These are phyloP conservation scores for Pythium volutum DNA, from an alignment of 352 stramenopile species.

Conservation along the genomic window DNA sequence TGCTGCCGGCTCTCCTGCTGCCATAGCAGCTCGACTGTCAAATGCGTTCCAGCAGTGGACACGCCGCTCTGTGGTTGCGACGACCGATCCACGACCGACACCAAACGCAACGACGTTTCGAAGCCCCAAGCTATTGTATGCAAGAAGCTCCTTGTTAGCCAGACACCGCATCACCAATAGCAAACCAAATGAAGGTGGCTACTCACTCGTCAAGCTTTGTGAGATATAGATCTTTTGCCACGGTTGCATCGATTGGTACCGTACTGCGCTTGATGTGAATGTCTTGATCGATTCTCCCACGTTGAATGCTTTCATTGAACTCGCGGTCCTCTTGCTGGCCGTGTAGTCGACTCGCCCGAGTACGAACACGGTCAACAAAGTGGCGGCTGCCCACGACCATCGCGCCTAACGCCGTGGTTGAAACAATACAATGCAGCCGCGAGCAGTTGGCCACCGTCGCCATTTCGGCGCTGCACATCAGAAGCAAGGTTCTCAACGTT, in stretches of 20 bases:
- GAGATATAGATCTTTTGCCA: slow-evolving; percentile 1
- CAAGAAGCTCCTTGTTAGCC: not conserved
- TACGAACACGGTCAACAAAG: slow-evolving; percentile 29
- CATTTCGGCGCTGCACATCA: slow-evolving; percentile 12
- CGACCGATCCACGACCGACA: slow-evolving; percentile 20
- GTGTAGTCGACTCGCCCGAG: not conserved
- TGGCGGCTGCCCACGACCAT: slow-evolving; percentile 35
- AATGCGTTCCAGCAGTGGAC: slow-evolving; percentile 26
- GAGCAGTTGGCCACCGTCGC: slow-evolving; percentile 40
- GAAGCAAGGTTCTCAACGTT: not conserved
- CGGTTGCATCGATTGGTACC: not conserved
- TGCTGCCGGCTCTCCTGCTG: not conserved
- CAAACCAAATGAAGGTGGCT: not conserved
- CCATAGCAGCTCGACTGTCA: not conserved
- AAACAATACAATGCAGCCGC: slow-evolving; percentile 45
- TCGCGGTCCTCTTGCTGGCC: not conserved
- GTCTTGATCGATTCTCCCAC: not conserved
- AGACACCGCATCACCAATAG: not conserved
- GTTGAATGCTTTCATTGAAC: not conserved
- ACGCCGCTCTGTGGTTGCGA: slow-evolving; percentile 20
- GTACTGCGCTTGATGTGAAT: not conserved
- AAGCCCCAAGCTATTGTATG: slow-evolving; percentile 12
- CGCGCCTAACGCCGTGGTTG: slow-evolving; percentile 32
- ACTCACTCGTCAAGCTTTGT: slow-evolving; percentile 24
- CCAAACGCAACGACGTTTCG: slow-evolving; percentile 19